Evolutionary conservation across 1,284 basidiomycete species (phyloP).

Genomic region (Pascua guehoae): DNA sequence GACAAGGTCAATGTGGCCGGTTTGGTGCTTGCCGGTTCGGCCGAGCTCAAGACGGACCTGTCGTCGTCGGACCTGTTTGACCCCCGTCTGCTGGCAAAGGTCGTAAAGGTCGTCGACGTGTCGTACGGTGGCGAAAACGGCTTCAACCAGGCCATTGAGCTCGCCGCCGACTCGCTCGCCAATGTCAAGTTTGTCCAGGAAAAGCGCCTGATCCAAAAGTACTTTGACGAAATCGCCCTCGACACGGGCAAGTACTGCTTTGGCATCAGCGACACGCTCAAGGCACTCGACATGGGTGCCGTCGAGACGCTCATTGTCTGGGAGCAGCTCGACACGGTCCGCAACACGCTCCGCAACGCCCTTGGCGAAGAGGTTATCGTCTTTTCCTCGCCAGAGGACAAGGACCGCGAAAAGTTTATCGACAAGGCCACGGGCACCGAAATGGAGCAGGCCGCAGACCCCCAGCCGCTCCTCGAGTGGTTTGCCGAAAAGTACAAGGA

Average conservation of each 20-base stretch:
- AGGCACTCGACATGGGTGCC: constrained; percentile 92
- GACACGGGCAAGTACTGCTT: constrained; percentile 98
- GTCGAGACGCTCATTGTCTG: constrained; percentile 97
- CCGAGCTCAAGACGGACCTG: constrained; percentile 98
- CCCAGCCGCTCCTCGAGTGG: constrained; percentile 88
- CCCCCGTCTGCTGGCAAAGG: constrained; percentile 75
- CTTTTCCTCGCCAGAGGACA: constrained; percentile 67
- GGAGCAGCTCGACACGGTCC: constrained; percentile 90
- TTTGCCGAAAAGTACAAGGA: constrained; percentile 98
- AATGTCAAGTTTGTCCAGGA: constrained; percentile 99
- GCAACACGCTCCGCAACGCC: constrained; percentile 81
- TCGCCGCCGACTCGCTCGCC: constrained; percentile 88
- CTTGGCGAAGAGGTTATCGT: constrained; percentile 77
- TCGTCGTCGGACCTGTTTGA: constrained; percentile 97
- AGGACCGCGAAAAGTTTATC: constrained; percentile 87
- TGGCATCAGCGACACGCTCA: constrained; percentile 94
- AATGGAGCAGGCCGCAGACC: constrained; percentile 84
- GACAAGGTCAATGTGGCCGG: constrained; percentile 99
- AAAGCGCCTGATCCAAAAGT: constrained; percentile 94
- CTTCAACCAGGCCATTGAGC: constrained; percentile 97
- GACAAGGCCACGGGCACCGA: constrained; percentile 92
- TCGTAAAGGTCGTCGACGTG: constrained; percentile 97
- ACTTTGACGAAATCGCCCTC: constrained; percentile 99
- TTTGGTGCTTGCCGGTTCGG: constrained; percentile 93
- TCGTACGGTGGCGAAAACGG: constrained; percentile 99